Evolutionary conservation across 768 basidiomycete species (phyloP), one percentile per base, ranked within the genome.

Genomic region (Leccinum disarticulatum): DNA sequence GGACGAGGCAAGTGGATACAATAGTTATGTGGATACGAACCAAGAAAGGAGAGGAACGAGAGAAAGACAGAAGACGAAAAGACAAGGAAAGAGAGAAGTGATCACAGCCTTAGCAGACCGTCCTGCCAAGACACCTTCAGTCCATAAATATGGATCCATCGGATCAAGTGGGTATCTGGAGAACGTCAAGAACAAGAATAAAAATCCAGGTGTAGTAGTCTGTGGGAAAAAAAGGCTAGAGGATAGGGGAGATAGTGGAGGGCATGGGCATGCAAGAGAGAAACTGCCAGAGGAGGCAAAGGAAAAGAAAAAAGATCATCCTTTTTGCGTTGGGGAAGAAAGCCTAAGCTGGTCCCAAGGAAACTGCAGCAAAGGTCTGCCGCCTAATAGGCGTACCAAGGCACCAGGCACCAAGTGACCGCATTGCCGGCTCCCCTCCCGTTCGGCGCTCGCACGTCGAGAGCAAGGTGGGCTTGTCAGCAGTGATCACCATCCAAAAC

Each of bases 1-100:
- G 31, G 19, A 35, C 35, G 35, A 56, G 52, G 54, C 56, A 58
- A 41, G 55, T 57, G 54, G 53, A 61, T 70, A 69, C 68, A 70
- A 46, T 58, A 53, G 57, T 63, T 52, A 57, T 57, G 52, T 33
- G 49, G 55, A 54, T 50, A 62, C 22, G 36, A 54, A 27, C 15
- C 19, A 27, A 49, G 15, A 25, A 49, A 27, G 17, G 14, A 49
- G 0, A 10, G n/a, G 10, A 19, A 43, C 41, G 41, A 41, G 41
- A 41, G 41, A 41, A 10, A 41, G 41, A 17, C 38, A 41, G 38
- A 15, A 15, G 8, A 47, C 46, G 46, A 31, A 22, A 54, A 35
- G 19, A 52, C 52, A 31, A 4, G 9, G 30, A 57, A 36, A 19
- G 52, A 33, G 11, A 33, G 31, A 33, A 33, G 31, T 33, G 25